phyloP scores from a whole-genome alignment of 768 basidiomycete species.

The Podaxis carcinomalis region DNA sequence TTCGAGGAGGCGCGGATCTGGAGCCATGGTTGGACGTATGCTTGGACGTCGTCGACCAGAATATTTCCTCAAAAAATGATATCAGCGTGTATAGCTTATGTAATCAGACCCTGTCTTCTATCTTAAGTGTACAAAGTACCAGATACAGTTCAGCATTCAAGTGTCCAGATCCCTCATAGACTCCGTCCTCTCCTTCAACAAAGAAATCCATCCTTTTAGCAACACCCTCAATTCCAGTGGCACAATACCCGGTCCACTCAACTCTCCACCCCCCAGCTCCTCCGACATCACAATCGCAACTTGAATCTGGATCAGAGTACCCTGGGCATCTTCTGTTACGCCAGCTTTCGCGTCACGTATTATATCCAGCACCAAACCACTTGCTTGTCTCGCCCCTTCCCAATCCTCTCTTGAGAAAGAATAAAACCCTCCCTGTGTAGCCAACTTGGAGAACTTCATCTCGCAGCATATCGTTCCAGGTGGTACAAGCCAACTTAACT shows the following conservation, averaged over 20 bases:
- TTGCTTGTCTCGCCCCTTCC: not conserved
- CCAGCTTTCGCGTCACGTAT: not conserved
- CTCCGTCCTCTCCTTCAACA: not conserved
- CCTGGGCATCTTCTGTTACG: not conserved
- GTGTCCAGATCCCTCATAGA: not conserved
- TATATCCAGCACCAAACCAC: not conserved
- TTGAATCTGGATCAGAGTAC: not conserved
- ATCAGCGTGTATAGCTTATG: not conserved
- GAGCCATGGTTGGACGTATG: conserved; percentile 8
- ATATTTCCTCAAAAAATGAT: conserved; percentile 5
- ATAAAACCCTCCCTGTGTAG: not conserved
- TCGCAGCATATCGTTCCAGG: not conserved
- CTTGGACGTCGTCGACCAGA: not conserved
- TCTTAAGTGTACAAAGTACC: not conserved
- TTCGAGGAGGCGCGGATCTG: conserved; percentile 35
- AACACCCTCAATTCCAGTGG: not conserved
- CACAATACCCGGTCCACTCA: not conserved
- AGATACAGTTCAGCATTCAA: not conserved
- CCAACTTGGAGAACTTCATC: not conserved
- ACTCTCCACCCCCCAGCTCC: not conserved
- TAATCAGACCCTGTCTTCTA: not conserved
- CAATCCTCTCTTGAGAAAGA: not conserved
- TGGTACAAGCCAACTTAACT: not conserved
- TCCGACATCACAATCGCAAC: not conserved
- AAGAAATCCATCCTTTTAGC: not conserved